Base-by-base conservation (phyloP, 805 yeast species). In the Cyberlindnera mississippiensis region DNA sequence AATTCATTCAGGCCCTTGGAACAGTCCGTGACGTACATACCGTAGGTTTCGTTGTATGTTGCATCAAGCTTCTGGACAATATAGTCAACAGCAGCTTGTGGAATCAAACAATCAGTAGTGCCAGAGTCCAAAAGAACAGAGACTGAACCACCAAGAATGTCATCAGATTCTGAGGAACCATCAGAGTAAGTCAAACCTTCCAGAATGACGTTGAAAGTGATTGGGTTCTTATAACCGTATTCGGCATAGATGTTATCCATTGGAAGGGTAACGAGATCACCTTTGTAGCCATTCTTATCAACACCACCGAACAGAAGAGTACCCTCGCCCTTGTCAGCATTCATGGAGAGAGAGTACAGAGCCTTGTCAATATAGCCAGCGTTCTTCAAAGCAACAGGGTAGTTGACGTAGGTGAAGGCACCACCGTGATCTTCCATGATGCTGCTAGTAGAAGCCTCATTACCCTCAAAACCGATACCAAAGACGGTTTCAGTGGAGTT, bases 231-330 rank as follows among this genome's bases (percentile, higher is more conserved):
- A 8, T 72, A 59, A 59, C 79, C 78, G 45, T 41, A 4, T 76
- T 65, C 51, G 71, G 57, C 37, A 18, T 37, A 41, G 36, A 28
- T 9, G 38, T 44, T 44, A 17, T 33, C 43, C 40, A 44, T 9
- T 28, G 80, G 78, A 10, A 78, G 61, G 3, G 75, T 60, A 16
- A 61, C 55, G 27, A 79, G 58, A 20, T 57, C 47, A 8, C 85
- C 86, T 1, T 62, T 44, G 56, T 69, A 78, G 55, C 77, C 78
- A 27, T 72, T 65, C 32, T 66, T 65, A 51, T 82, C 88, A 28
- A 76, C 63, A 10, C 79, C 88, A 13, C 89, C 88, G 64, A 82
- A 81, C 38, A 82, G 55, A 15, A 82, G 64, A 4, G 72, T 58
- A 1, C 85, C 85, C 13, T 33, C 33, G n/a, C 54, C 44, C 1